phyloP scores from a whole-genome alignment of 2,329 filamentous ascomycete species.

The Bimuria novae-zelandiae region DNA sequence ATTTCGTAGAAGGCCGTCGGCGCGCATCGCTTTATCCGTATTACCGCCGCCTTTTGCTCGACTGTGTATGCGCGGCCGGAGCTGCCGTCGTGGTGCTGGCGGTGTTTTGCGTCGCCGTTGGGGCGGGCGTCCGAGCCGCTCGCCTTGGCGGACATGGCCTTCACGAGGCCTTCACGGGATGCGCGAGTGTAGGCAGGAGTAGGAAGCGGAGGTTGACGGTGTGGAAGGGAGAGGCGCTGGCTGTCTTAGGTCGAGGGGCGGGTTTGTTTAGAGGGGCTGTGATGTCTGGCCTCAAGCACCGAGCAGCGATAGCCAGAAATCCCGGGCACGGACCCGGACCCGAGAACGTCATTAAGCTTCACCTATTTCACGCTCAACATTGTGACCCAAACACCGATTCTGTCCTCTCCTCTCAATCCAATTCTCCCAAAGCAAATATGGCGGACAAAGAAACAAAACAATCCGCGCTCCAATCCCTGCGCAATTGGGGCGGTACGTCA shows the following conservation, averaged over 20 bases:
- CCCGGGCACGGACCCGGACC: background rate
- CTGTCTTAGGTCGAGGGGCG: slow-evolving; percentile 9
- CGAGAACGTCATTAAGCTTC: background rate
- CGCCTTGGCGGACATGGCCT: slow-evolving; percentile 50
- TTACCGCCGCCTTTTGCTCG: slow-evolving; percentile 89
- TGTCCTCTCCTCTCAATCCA: background rate
- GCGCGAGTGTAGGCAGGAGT: slow-evolving; percentile 9
- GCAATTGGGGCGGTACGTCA: slow-evolving; percentile 58
- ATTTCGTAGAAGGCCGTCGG: slow-evolving; percentile 96
- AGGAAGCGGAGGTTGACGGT: slow-evolving; percentile 1
- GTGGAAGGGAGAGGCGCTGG: slow-evolving; percentile 4
- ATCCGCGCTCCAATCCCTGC: slow-evolving; percentile 51
- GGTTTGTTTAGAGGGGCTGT: slow-evolving; percentile 1
- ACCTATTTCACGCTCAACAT: background rate
- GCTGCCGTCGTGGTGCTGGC: slow-evolving; percentile 77
- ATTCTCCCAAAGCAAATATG: slow-evolving; percentile 34
- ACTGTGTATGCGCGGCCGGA: slow-evolving; percentile 78
- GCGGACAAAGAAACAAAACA: slow-evolving; percentile 44
- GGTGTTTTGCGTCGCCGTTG: slow-evolving; percentile 49
- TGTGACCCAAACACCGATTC: background rate
- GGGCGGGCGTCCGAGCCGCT: slow-evolving; percentile 48
- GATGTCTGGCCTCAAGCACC: slow-evolving; percentile 2
- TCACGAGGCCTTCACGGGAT: background rate
- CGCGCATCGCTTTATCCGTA: slow-evolving; percentile 82
- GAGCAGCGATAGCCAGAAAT: slow-evolving; percentile 26